Conservation (phyloP, 371 early-diverging fungal genomes). For the Mortierella sp. region DNA sequence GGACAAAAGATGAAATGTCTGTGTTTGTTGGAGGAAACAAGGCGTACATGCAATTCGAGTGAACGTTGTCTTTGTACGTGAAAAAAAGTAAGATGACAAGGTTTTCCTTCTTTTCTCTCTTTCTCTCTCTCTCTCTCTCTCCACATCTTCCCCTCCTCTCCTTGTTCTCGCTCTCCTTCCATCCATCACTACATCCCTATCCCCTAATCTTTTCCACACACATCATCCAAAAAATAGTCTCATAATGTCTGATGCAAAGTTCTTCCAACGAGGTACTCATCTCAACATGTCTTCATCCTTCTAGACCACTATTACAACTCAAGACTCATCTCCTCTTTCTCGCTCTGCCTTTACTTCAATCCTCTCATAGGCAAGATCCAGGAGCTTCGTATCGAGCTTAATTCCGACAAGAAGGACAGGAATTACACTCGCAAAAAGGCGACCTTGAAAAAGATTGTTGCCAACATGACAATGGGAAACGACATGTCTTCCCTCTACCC, state of each 20-base stretch:
- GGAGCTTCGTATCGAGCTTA: slow-evolving; percentile 93
- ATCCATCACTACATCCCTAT: background rate
- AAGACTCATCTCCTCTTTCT: background rate
- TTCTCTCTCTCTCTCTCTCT: slow-evolving; percentile 14
- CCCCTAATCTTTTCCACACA: background rate
- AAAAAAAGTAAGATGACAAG: too few relatives aligned
- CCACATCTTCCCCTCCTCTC: background rate
- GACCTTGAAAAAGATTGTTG: slow-evolving; percentile 96
- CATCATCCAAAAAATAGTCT: background rate
- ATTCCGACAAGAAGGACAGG: slow-evolving; percentile 90
- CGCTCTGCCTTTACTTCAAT: background rate
- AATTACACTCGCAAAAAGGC: slow-evolving; percentile 90
- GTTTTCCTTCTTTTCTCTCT: background rate
- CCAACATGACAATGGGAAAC: slow-evolving; percentile 99
- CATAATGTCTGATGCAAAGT: slow-evolving; percentile 83
- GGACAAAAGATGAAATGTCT: background rate
- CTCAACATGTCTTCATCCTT: background rate
- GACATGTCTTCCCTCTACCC: slow-evolving; percentile 97
- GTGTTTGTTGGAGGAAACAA: background rate
- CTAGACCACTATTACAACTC: background rate
- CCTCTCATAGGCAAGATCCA: slow-evolving; percentile 88
- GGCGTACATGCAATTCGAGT: background rate
- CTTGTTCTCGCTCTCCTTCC: background rate
- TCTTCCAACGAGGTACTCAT: slow-evolving; percentile 80
- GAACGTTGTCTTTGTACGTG: slow-evolving; percentile 9